These are phyloP conservation scores for Chimonanthus praecox DNA, from an alignment of 164 flowering plant species.

Conservation along the genomic window DNA sequence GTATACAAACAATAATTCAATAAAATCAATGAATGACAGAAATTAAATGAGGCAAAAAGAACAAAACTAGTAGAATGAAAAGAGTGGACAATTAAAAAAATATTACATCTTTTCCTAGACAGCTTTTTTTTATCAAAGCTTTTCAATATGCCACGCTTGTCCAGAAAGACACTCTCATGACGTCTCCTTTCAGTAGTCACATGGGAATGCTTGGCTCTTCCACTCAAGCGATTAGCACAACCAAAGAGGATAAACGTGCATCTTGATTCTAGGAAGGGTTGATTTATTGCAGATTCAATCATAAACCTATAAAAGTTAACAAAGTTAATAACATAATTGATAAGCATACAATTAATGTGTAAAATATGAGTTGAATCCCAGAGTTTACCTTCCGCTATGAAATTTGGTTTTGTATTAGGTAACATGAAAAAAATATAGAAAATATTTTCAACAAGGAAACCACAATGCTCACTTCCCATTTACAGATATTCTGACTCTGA, in stretches of 20 bases:
- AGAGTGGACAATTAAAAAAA: not conserved
- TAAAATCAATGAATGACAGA: not conserved
- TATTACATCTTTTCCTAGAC: slow-evolving; percentile 60
- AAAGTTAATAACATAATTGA: slow-evolving; percentile 1
- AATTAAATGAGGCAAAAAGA: not conserved
- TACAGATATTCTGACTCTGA: not conserved
- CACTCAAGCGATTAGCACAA: slow-evolving; percentile 15
- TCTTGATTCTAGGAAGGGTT: slow-evolving; percentile 25
- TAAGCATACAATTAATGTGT: not conserved
- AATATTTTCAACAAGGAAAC: not conserved
- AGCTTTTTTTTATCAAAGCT: slow-evolving; percentile 51
- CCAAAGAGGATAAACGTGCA: slow-evolving; percentile 4
- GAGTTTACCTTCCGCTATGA: not conserved
- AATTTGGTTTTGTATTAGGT: not conserved
- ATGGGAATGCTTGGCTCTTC: slow-evolving; percentile 23
- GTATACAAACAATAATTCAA: no score
- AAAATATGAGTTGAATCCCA: not conserved
- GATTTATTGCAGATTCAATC: slow-evolving; percentile 15
- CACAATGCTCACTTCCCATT: not conserved
- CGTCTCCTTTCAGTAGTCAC: slow-evolving; percentile 29
- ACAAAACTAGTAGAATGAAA: not conserved
- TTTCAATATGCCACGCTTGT: slow-evolving; percentile 54
- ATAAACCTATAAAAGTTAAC: slow-evolving; percentile 33
- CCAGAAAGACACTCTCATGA: slow-evolving; percentile 36
- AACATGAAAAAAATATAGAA: not conserved